A percentile compares a stretch with the other conserved stretches of the same genome.
Conservation (phyloP, 768 basidiomycete species). For the Gymnopilus dilepis region DNA sequence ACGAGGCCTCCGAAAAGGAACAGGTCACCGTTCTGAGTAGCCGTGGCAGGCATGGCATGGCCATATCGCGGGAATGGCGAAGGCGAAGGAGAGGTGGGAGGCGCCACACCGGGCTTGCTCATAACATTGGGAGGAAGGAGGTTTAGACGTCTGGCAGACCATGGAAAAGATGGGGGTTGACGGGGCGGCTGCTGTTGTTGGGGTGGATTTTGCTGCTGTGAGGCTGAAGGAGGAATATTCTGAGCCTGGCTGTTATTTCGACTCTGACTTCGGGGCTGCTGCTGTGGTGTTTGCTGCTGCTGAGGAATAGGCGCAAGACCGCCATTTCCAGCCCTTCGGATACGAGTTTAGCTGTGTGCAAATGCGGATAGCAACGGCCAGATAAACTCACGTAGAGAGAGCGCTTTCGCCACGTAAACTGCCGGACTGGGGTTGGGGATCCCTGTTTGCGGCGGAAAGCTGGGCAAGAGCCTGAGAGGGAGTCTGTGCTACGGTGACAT, state of each 20-base stretch:
- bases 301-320: conserved; percentile 27
- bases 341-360: background rate
- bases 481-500: conserved; percentile 64
- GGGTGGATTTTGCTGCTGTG: conserved; percentile 34
- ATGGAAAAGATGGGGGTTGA: conserved; percentile 70
- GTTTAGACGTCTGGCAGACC: conserved; percentile 76
- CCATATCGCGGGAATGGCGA: conserved; percentile 97
- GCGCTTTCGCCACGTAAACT: conserved; percentile 34
- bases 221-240: conserved; percentile 31
- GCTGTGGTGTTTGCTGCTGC: conserved; percentile 36
- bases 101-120: conserved; percentile 64
- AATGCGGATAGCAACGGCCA: background rate
- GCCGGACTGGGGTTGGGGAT: conserved; percentile 33
- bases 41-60: conserved; percentile 83
- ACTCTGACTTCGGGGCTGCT: conserved; percentile 47
- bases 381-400: conserved; percentile 24
- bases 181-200: conserved; percentile 39
- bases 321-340: conserved; percentile 27
- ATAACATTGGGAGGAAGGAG: conserved; percentile 72
- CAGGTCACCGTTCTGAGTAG: conserved; percentile 84
- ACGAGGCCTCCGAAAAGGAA: conserved; percentile 98
- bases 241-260: conserved; percentile 38
- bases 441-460: conserved; percentile 40
- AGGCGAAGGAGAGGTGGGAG: conserved; percentile 74
- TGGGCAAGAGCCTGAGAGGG: conserved; percentile 74